These are phyloP conservation scores for Nephelium lappaceum DNA, from an alignment of 345 rosid species.

Conservation along the genomic window DNA sequence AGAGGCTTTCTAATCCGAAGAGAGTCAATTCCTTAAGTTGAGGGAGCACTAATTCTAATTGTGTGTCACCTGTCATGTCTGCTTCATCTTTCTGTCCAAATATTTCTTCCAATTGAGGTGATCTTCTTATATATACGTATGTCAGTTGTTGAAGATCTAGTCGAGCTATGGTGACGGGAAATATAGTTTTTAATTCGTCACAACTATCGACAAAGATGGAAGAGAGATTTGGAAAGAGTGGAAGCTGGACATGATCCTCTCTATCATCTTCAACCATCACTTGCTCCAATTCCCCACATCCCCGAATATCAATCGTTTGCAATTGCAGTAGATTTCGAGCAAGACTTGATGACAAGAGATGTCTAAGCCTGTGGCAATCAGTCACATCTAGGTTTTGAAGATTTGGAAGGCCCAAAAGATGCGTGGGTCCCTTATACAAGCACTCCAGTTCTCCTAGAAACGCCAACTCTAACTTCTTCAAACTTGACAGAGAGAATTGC, in stretches of 20 bases:
- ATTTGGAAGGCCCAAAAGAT: neutral
- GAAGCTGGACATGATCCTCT: neutral
- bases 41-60: neutral
- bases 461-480: neutral
- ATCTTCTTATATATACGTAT: neutral
- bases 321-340: conserved; percentile 16
- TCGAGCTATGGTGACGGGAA: neutral
- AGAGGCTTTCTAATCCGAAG: no score
- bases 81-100: neutral
- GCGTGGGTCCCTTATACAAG: conserved; percentile 8
- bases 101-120: neutral
- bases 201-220: fast-evolving
- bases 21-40: no score
- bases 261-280: neutral
- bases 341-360: neutral
- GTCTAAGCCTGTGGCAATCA: neutral
- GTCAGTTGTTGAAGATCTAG: neutral
- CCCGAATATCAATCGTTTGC: fast-evolving
- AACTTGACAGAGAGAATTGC: no score
- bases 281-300: neutral
- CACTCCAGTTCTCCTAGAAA: neutral
- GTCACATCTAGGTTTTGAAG: neutral
- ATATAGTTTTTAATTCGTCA: neutral
- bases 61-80: neutral
- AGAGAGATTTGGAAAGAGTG: neutral